These are phyloP conservation scores for Tylopilus intermedius DNA, from an alignment of 768 basidiomycete species.

Conservation along the genomic window DNA sequence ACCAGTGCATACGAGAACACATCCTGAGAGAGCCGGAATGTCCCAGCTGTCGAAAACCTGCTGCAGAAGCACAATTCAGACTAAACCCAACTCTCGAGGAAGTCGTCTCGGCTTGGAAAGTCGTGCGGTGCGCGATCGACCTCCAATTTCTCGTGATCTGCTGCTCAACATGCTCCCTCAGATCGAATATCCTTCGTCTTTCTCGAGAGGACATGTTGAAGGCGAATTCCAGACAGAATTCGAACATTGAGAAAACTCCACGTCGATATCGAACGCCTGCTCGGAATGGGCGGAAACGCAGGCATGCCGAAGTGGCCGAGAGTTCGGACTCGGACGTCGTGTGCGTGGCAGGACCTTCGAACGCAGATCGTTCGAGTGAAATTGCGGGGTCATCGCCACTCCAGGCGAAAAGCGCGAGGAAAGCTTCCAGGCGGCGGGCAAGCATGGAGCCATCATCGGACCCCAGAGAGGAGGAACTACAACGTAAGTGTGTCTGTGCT, in stretches of 20 bases:
- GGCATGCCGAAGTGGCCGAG: constrained; percentile 18
- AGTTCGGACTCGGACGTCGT: constrained; percentile 28
- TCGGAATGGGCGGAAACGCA: constrained; percentile 34
- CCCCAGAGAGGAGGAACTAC: constrained; percentile 27
- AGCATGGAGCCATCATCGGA: constrained; percentile 29
- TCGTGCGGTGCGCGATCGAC: constrained; percentile 49
- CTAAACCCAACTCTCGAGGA: constrained; percentile 70
- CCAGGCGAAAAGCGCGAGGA: constrained; percentile 19
- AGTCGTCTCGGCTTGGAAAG: constrained; percentile 64
- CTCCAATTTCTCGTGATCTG: neutral
- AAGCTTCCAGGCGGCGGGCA: constrained; percentile 10
- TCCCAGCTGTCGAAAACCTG: constrained; percentile 59
- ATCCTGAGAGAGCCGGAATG: constrained; percentile 61
- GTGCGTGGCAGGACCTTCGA: constrained; percentile 29
- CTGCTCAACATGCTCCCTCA: constrained; percentile 17
- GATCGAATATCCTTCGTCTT: constrained; percentile 41
- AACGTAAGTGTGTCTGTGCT: constrained; percentile 13
- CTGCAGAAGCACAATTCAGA: constrained; percentile 59
- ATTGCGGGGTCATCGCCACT: constrained; percentile 20
- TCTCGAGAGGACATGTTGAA: constrained; percentile 22
- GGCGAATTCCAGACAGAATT: constrained; percentile 4
- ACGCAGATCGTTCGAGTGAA: constrained; percentile 22
- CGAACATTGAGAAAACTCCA: constrained; percentile 14
- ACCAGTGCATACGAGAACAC: constrained; percentile 65
- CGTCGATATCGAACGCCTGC: constrained; percentile 12